Percentiles rank a stretch among this genome's conserved stretches.
Evolutionary conservation across 371 early-diverging fungal species (phyloP).

Genomic region (Furculomyces boomerangus): DNA sequence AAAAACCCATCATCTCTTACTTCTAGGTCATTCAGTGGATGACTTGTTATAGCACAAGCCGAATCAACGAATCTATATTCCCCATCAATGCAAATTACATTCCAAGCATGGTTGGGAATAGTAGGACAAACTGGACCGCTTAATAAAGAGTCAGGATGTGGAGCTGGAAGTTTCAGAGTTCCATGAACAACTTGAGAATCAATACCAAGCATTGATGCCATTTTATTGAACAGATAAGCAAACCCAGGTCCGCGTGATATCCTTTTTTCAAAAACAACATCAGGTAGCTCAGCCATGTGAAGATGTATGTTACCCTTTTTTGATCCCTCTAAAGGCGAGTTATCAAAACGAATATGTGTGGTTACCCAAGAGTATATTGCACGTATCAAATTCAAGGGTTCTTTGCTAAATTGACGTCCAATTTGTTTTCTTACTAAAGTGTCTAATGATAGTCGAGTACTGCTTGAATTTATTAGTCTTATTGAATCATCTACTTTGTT

Average conservation of each 20-base stretch:
- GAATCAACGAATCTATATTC: conserved; percentile 24
- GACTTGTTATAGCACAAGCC: conserved; percentile 20
- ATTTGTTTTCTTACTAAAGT: conserved; percentile 19
- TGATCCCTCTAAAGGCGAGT: background rate
- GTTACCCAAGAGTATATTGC: conserved; percentile 1
- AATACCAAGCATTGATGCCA: conserved; percentile 21
- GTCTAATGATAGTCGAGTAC: conserved; percentile 15
- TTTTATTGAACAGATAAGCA: conserved; percentile 22
- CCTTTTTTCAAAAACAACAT: background rate
- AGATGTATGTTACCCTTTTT: background rate
- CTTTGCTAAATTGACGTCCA: conserved; percentile 14
- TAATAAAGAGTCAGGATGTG: conserved; percentile 4
- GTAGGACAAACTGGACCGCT: background rate
- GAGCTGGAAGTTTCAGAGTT: conserved; percentile 21
- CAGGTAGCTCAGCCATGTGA: background rate
- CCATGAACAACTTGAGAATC: conserved; percentile 21
- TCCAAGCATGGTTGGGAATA: conserved; percentile 24
- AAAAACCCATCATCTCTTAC: conserved; percentile 22
- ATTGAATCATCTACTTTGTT: conserved; percentile 20
- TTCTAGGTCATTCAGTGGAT: conserved; percentile 16
- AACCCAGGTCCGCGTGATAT: conserved; percentile 20
- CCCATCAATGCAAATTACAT: conserved; percentile 24
- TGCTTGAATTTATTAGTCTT: conserved; percentile 16
- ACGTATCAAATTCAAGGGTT: background rate
- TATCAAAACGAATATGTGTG: background rate